Evolutionary conservation across 768 basidiomycete genomes (phyloP), one percentile per base, ranked within the genome.

Genomic region (Lyophyllum decastes): DNA sequence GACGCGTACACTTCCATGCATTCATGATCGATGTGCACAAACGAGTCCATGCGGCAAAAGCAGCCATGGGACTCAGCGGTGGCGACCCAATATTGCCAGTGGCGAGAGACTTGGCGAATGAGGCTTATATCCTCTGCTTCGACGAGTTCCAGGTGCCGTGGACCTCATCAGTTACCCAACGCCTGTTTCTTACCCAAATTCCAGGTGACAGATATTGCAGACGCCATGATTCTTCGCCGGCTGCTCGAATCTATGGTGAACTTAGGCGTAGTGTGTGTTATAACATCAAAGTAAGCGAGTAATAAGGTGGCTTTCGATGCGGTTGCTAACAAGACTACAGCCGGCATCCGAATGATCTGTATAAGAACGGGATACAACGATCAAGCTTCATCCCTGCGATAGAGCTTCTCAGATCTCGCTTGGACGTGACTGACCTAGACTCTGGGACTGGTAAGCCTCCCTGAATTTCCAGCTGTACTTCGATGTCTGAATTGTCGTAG

Each of bases 11-110:
- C 72, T 99, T 99, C 70, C 95, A 98, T 68, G 93, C 94, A 1
- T 98, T 99, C 79, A 98, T 99, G 97, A 87, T 98, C 60, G 97
- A 99, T 68, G 95, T 98, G 21, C 93, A 98, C 71, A 97, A 96
- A 68, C 88, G 94, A 17, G 71, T 95, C 3, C 95, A 98, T 63
- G 85, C 86, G 1, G 83, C 90, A 38, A 95, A 94, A 75, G 76
- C 83, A 43, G 80, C 82, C 55, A 83, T 87, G 76, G 90, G 90
- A 1, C 74, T 78, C 60, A 70, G 81, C 16, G 84, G 86, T 21
- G 88, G 90, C 17, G 94, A 98, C 69, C 88, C 92, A 26, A 91
- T 97, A 66, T 76, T 86, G 24, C 92, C 93, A 21, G 93, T 96
- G 10, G 94, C 95, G 7, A 76, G 90, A 60, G 92, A 94, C 65